Conservation (phyloP, 176 grass and related monocot genomes). For the Aegilops sharonensis region DNA sequence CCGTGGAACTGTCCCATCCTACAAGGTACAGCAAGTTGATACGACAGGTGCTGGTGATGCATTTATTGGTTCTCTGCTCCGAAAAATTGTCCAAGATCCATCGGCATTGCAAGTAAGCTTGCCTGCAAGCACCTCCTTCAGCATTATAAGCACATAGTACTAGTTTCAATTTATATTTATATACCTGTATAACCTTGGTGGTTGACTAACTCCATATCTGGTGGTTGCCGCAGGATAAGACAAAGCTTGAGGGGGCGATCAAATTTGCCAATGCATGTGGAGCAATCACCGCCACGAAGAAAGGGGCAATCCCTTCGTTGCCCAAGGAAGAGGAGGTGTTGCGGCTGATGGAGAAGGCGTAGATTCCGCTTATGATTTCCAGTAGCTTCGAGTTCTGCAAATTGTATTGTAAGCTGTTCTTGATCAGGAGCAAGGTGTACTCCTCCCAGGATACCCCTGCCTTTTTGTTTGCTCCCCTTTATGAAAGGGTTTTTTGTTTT, state of each 20-base stretch:
- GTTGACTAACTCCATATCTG: neutral
- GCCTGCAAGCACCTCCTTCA: neutral
- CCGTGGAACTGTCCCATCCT: constrained; percentile 56
- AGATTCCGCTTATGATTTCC: constrained; percentile 25
- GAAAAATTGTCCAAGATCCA: constrained; percentile 64
- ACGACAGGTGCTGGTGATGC: constrained; percentile 93
- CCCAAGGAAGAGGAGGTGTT: constrained; percentile 54
- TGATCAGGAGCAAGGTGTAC: constrained; percentile 28
- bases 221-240: constrained; percentile 60
- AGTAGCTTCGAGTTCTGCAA: constrained; percentile 26
- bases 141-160: neutral
- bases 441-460: constrained; percentile 18
- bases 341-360: constrained; percentile 52
- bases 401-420: constrained; percentile 54
- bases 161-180: neutral
- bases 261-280: constrained; percentile 82
- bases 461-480: constrained; percentile 35
- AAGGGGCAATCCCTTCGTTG: constrained; percentile 85
- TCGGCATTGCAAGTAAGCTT: constrained; percentile 68
- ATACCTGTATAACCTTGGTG: neutral
- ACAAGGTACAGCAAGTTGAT: constrained; percentile 76
- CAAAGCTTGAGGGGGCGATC: constrained; percentile 56
- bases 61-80: constrained; percentile 73
- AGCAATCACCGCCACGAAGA: constrained; percentile 82
- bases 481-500: constrained; percentile 39